Evolutionary conservation across 331 rosid genomes (phyloP).

Genomic region (Erythrophleum ivorense): DNA sequence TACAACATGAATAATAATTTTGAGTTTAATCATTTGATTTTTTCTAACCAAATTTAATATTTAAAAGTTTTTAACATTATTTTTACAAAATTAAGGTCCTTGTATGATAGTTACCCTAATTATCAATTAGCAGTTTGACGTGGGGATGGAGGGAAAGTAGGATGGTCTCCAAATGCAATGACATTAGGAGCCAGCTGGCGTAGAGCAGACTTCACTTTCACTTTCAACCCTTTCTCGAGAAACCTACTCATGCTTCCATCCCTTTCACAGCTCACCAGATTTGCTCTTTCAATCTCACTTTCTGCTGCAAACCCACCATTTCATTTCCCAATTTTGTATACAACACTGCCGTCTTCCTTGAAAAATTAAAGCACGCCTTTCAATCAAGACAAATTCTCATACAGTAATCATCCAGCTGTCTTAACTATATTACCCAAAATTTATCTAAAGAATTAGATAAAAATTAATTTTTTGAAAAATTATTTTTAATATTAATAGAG

Average conservation of each 20-base stretch:
- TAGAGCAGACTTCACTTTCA: slow-evolving; percentile 28
- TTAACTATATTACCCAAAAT: no score
- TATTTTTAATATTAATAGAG: no score
- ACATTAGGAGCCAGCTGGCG: slow-evolving; percentile 28
- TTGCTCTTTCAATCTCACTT: neutral
- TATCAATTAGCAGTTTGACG: no score
- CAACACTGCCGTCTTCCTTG: slow-evolving; percentile 21
- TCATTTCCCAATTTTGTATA: neutral
- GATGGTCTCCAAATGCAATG: neutral
- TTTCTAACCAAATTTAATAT: no score
- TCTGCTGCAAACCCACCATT: neutral
- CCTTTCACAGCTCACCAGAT: neutral
- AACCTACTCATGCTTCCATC: neutral
- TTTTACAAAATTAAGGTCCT: no score
- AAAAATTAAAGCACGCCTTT: neutral
- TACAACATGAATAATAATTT: no score
- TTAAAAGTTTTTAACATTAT: no score
- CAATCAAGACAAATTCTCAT: neutral
- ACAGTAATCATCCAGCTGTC: no score
- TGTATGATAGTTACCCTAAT: no score
- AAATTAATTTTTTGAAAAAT: no score
- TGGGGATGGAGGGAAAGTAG: neutral
- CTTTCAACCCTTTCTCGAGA: slow-evolving; percentile 6
- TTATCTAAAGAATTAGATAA: no score
- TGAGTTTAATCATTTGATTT: no score